A percentile compares a stretch with the other conserved stretches of the same genome.
Conservation (phyloP, 768 basidiomycete genomes). For the Suillus occidentalis region DNA sequence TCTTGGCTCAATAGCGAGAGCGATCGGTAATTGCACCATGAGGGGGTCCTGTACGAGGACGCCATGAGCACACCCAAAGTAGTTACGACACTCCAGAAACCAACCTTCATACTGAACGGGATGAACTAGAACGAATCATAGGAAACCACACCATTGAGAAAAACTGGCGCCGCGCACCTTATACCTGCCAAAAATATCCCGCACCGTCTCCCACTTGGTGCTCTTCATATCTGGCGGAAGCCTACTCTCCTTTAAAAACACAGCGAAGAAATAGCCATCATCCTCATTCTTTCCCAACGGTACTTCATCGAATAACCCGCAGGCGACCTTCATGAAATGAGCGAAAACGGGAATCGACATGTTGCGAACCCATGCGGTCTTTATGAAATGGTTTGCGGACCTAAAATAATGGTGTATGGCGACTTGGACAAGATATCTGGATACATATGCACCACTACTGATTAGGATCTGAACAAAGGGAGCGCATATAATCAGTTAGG, state of each 20-base stretch:
- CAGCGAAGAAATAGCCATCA: constrained; percentile 64
- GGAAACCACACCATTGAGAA: constrained; percentile 6
- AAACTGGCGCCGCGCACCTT: constrained; percentile 42
- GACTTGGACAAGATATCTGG: constrained; percentile 76
- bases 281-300: constrained; percentile 73
- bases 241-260: constrained; percentile 70
- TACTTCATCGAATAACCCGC: constrained; percentile 61
- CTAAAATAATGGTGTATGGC: constrained; percentile 80
- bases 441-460: constrained; percentile 73
- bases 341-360: constrained; percentile 60
- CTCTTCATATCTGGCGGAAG: constrained; percentile 58
- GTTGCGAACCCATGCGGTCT: constrained; percentile 70
- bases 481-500: constrained; percentile 28
- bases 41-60: constrained; percentile 61
- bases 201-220: constrained; percentile 63
- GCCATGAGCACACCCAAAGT: constrained; percentile 10
- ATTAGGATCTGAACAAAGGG: constrained; percentile 57
- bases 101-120: constrained; percentile 71
- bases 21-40: constrained; percentile 75
- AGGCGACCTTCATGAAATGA: constrained; percentile 62
- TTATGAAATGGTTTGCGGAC: constrained; percentile 70
- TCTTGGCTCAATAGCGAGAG: constrained; percentile 73
- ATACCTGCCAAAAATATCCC: constrained; percentile 67
- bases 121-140: constrained; percentile 56
- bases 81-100: constrained; percentile 10